Conservation (phyloP, 2,329 filamentous ascomycete species). For the Clarireedia paspali region DNA sequence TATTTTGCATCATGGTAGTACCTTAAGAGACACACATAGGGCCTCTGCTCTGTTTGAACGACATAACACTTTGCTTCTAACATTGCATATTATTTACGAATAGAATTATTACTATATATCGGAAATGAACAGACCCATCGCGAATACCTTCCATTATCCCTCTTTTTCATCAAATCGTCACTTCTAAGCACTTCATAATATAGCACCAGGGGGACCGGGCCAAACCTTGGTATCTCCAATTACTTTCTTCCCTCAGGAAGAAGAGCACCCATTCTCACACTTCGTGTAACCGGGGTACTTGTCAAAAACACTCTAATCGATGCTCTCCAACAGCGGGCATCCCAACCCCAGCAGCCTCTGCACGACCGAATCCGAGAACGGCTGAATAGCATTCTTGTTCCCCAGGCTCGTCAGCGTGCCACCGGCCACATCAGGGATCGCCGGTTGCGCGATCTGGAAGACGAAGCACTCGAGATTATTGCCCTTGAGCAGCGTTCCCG, state of each 20-base stretch:
- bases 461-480: slow-evolving; percentile 41
- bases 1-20: too few species aligned
- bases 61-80: too few species aligned
- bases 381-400: not conserved
- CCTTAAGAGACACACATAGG: too few species aligned
- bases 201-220: too few species aligned
- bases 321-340: not conserved
- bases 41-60: too few species aligned
- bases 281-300: slow-evolving; percentile 1
- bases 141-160: too few species aligned
- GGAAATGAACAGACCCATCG: too few species aligned
- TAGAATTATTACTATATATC: too few species aligned
- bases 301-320: not conserved
- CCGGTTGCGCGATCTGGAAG: slow-evolving; percentile 33
- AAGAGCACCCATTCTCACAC: not conserved
- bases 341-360: slow-evolving; percentile 9
- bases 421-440: slow-evolving; percentile 34
- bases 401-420: not conserved
- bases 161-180: too few species aligned
- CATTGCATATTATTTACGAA: too few species aligned
- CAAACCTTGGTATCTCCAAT: too few species aligned
- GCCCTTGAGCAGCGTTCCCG: slow-evolving; percentile 35
- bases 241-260: not conserved
- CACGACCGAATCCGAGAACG: not conserved
- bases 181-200: too few species aligned